Percentiles rank a stretch among this genome's conserved stretches.
Conservation (phyloP, 768 basidiomycete genomes). For the Mrakia blollopis region DNA sequence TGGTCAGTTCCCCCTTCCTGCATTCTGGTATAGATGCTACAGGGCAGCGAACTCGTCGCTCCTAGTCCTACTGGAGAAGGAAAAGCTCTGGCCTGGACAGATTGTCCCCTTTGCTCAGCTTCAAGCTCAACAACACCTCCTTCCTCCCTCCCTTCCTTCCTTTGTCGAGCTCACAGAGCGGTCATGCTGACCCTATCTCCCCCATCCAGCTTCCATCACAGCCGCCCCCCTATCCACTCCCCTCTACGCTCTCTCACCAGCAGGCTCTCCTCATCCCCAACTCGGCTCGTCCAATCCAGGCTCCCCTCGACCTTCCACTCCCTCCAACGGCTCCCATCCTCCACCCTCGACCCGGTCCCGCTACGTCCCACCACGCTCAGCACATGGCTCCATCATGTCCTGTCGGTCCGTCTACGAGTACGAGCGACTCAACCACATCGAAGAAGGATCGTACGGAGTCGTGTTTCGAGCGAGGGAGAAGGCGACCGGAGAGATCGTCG, state of each 20-base stretch:
- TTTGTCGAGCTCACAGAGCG: background rate
- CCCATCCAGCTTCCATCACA: background rate
- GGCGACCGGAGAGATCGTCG: conserved; percentile 90
- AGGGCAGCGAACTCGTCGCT: too few relatives aligned
- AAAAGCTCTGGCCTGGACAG: background rate
- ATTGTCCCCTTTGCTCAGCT: background rate
- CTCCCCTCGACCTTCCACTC: conserved; percentile 1
- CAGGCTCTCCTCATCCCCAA: conserved; percentile 4
- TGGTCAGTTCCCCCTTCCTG: background rate
- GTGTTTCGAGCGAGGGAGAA: conserved; percentile 96
- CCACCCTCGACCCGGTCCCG: conserved; percentile 30
- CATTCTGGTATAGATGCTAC: too few relatives aligned
- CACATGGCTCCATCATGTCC: conserved; percentile 71
- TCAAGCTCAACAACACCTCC: background rate
- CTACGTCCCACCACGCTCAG: conserved; percentile 58
- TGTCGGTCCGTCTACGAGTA: conserved; percentile 93
- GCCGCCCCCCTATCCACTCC: background rate
- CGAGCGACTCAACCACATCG: conserved; percentile 92
- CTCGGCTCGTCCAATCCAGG: background rate
- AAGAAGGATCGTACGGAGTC: conserved; percentile 96
- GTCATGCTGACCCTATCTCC: background rate
- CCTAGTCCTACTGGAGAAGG: too few relatives aligned
- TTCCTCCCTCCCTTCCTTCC: background rate
- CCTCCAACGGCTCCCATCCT: background rate
- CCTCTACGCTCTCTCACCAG: conserved; percentile 24